These are phyloP conservation scores for Cladosporium sp. DNA, from an alignment of 2,329 filamentous ascomycete genomes.

Conservation along the genomic window DNA sequence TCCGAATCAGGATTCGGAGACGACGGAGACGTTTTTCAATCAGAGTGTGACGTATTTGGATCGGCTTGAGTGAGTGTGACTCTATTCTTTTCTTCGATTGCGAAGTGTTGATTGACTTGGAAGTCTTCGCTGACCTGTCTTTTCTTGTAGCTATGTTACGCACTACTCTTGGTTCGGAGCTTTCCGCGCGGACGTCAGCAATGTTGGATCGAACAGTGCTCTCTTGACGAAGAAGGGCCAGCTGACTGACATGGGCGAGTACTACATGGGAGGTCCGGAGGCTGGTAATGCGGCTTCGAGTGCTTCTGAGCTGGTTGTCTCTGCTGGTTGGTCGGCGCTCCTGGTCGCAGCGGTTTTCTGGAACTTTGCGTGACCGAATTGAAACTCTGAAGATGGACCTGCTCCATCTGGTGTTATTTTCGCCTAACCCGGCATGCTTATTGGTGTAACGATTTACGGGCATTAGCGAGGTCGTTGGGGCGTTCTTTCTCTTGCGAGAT, in stretches of 20 bases:
- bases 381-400: not conserved
- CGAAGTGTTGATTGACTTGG: not conserved
- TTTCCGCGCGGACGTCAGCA: conserved; percentile 65
- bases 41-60: conserved; percentile 64
- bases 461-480: conserved; percentile 3
- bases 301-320: conserved; percentile 24
- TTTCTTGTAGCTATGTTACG: conserved; percentile 45
- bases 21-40: conserved; percentile 66
- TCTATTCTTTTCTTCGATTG: conserved; percentile 18
- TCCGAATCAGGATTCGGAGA: conserved; percentile 49
- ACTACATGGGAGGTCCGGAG: conserved; percentile 62
- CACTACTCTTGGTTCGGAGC: conserved; percentile 73
- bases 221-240: conserved; percentile 65
- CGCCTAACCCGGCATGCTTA: too few relatives aligned
- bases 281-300: conserved; percentile 35
- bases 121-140: conserved; percentile 16
- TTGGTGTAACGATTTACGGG: not conserved
- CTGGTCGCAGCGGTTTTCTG: conserved; percentile 21
- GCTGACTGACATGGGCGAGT: conserved; percentile 70
- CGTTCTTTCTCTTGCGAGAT: too few relatives aligned
- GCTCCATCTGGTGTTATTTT: too few relatives aligned
- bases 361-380: conserved; percentile 8
- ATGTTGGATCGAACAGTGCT: conserved; percentile 68
- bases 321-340: conserved; percentile 25
- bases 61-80: conserved; percentile 48